A percentile compares a stretch with the other conserved stretches of the same genome.
phyloP scores from a whole-genome alignment of 2,329 filamentous ascomycete species.

The Fusarium anguioides region DNA sequence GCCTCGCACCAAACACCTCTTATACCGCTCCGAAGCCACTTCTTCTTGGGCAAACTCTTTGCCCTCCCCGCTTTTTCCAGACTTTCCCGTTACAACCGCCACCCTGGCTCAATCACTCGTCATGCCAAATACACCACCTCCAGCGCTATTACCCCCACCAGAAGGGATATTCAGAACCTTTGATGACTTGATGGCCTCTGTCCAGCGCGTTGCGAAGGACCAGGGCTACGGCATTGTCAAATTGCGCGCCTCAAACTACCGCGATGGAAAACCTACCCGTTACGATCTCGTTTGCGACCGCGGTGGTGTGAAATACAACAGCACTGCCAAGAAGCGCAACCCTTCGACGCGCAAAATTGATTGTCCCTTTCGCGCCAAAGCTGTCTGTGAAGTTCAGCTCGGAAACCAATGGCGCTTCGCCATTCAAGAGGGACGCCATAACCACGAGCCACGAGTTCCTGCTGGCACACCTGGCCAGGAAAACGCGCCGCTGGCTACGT shows the following conservation, averaged over 20 bases:
- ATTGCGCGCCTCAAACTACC: constrained; percentile 71
- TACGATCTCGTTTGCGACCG: constrained; percentile 73
- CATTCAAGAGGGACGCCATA: constrained; percentile 69
- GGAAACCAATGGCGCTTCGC: constrained; percentile 73
- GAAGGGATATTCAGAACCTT: constrained; percentile 70
- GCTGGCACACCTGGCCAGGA: constrained; percentile 66
- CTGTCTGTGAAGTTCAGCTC: constrained; percentile 71
- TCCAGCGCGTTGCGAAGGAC: constrained; percentile 70
- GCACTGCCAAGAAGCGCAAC: constrained; percentile 73
- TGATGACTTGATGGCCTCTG: constrained; percentile 67
- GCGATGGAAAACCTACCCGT: constrained; percentile 70
- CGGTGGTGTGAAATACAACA: constrained; percentile 72
- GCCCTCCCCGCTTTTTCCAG: constrained; percentile 44
- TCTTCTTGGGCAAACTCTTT: constrained; percentile 22
- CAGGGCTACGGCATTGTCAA: constrained; percentile 73
- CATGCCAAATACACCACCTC: constrained; percentile 61
- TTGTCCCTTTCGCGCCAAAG: constrained; percentile 72
- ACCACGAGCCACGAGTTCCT: constrained; percentile 69
- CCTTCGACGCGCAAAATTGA: constrained; percentile 73
- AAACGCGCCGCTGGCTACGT: constrained; percentile 67
- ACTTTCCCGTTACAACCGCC: constrained; percentile 46
- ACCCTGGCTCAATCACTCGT: constrained; percentile 50
- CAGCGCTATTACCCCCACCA: constrained; percentile 64
- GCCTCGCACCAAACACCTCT: constrained; percentile 13
- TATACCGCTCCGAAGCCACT: constrained; percentile 15